These are phyloP conservation scores for Amanita pseudoporphyria DNA, from an alignment of 768 basidiomycete species.

Conservation along the genomic window DNA sequence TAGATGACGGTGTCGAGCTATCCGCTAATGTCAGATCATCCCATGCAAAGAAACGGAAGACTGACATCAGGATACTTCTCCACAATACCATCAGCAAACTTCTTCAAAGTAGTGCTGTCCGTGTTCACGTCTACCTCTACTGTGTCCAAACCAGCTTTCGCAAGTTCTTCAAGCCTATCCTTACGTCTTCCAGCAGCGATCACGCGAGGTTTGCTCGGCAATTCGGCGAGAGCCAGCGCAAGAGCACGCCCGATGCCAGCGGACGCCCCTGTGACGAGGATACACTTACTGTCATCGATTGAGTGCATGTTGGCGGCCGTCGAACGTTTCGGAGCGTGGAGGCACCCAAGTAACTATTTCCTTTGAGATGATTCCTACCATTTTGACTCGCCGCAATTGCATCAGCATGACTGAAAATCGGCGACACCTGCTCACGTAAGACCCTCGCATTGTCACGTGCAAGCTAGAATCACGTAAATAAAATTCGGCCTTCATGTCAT, in stretches of 20 bases:
- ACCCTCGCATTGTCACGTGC: no score
- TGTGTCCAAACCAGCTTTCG: constrained; percentile 29
- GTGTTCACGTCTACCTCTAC: constrained; percentile 34
- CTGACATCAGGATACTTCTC: constrained; percentile 16
- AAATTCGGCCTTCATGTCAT: no score
- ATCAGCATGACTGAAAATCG: no score
- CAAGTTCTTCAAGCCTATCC: constrained; percentile 43
- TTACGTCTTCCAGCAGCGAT: constrained; percentile 42
- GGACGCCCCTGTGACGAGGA: constrained; percentile 49
- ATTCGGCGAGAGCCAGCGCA: constrained; percentile 35
- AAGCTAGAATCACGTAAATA: no score
- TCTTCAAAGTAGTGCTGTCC: constrained; percentile 27
- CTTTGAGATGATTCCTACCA: no score
- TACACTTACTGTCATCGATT: constrained; percentile 38
- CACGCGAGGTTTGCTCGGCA: constrained; percentile 39
- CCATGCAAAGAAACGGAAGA: background rate
- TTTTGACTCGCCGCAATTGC: no score
- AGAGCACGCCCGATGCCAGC: constrained; percentile 50
- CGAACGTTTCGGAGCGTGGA: no score
- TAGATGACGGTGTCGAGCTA: constrained; percentile 50
- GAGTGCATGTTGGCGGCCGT: constrained; percentile 17
- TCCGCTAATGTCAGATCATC: background rate
- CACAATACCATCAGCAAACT: constrained; percentile 30
- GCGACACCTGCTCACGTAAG: no score
- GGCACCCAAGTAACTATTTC: no score